Evolutionary conservation across 345 rosid genomes (phyloP).

Genomic region (Aquilaria malaccensis): DNA sequence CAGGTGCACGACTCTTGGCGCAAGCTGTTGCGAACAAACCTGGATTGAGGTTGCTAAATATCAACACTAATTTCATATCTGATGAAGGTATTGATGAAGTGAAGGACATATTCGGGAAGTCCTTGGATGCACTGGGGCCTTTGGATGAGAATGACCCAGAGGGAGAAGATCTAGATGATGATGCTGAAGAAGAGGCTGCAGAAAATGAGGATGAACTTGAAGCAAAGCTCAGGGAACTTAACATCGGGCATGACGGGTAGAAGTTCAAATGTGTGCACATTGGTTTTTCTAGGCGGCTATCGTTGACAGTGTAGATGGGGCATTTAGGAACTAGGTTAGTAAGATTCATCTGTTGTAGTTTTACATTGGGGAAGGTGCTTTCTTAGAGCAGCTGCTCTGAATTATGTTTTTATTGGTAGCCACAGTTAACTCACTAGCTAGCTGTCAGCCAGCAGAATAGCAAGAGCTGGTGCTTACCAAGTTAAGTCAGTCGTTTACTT

Average conservation of each 20-base stretch:
- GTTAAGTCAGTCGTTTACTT: no score
- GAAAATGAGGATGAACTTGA: conserved; percentile 52
- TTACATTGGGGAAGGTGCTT: no score
- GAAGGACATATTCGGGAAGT: conserved; percentile 53
- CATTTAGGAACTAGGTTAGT: no score
- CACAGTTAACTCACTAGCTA: no score
- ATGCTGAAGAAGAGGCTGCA: conserved; percentile 41
- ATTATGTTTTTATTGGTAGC: no score
- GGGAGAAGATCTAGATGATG: conserved; percentile 75
- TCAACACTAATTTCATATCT: conserved; percentile 66
- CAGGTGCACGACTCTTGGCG: conserved; percentile 63
- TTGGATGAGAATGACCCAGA: conserved; percentile 77
- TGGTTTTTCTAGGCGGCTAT: no score
- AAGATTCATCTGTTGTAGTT: no score
- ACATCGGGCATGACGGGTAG: conserved; percentile 44
- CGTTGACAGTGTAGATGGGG: no score
- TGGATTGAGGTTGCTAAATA: conserved; percentile 52
- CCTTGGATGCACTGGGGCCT: conserved; percentile 44
- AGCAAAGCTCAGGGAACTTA: conserved; percentile 63
- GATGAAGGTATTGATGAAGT: conserved; percentile 86
- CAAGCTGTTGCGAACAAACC: conserved; percentile 52
- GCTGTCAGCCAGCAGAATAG: no score
- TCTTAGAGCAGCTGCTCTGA: no score
- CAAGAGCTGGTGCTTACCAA: no score
- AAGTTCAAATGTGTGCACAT: background rate